A percentile compares a stretch with the other conserved stretches of the same genome.
phyloP scores from a whole-genome alignment of 73 alveolate genomes.

The Loxodes magnus region DNA sequence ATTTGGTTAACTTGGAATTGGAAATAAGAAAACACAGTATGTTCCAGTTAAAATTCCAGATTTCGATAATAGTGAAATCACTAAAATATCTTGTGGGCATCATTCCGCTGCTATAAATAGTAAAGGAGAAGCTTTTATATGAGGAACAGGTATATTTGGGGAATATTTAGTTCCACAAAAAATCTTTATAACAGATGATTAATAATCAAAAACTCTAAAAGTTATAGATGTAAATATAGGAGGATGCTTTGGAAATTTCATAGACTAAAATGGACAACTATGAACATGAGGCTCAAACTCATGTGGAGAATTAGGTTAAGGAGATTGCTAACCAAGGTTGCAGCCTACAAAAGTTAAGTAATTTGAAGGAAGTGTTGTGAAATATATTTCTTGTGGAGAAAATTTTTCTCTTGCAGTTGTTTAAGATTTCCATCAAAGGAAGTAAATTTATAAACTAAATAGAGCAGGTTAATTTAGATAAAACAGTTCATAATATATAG shows the following conservation, averaged over 20 bases:
- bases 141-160: conserved; percentile 59
- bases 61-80: conserved; percentile 21
- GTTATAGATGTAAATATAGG: conserved; percentile 25
- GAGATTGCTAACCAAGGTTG: conserved; percentile 19
- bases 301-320: conserved; percentile 32
- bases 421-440: no score
- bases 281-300: conserved; percentile 39
- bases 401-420: conserved; percentile 18
- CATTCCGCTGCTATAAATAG: conserved; percentile 44
- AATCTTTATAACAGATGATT: neutral
- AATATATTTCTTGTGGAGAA: conserved; percentile 17
- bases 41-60: conserved; percentile 14
- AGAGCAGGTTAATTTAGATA: no score
- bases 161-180: conserved; percentile 26
- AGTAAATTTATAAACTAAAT: no score
- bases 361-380: conserved; percentile 23
- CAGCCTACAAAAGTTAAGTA: conserved; percentile 19
- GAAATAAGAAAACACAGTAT: conserved; percentile 21
- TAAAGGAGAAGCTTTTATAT: conserved; percentile 32
- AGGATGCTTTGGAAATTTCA: conserved; percentile 17
- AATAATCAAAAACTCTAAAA: neutral
- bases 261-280: conserved; percentile 17
- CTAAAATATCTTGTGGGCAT: conserved; percentile 41
- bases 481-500: no score
- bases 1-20: conserved; percentile 80